phyloP scores from a whole-genome alignment of 2,329 filamentous ascomycete genomes.

The Moelleriella libera region DNA sequence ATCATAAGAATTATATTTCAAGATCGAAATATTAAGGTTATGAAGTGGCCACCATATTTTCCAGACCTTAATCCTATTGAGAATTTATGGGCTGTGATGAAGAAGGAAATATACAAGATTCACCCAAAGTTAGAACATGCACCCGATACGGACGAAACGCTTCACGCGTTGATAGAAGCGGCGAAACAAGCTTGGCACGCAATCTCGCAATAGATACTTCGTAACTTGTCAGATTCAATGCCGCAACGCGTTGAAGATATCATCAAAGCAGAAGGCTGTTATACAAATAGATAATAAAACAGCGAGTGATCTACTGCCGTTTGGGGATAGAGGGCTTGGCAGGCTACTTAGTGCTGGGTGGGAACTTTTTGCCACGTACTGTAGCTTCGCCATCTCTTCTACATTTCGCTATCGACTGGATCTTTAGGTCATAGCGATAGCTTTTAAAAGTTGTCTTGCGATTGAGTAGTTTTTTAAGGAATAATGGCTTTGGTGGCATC shows the following conservation, averaged over 20 bases:
- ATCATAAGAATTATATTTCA: too few relatives aligned
- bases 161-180: not conserved
- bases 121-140: not conserved
- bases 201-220: not conserved
- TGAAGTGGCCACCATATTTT: conserved; percentile 3
- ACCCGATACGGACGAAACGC: not conserved
- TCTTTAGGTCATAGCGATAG: too few relatives aligned
- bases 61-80: conserved; percentile 4
- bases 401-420: too few relatives aligned
- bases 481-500: too few relatives aligned
- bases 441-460: too few relatives aligned
- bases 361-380: too few relatives aligned
- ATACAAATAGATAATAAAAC: not conserved
- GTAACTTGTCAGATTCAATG: not conserved
- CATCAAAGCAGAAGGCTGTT: not conserved
- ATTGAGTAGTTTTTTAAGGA: too few relatives aligned
- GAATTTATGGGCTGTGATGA: conserved; percentile 2
- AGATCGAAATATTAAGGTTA: not conserved
- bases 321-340: too few relatives aligned
- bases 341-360: too few relatives aligned
- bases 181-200: not conserved
- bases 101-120: not conserved
- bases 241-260: not conserved
- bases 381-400: too few relatives aligned
- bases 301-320: too few relatives aligned